A percentile compares a stretch with the other conserved stretches of the same genome.
Conservation (phyloP, 192 early-diverging fungal species). For the Entomortierella parvispora region DNA sequence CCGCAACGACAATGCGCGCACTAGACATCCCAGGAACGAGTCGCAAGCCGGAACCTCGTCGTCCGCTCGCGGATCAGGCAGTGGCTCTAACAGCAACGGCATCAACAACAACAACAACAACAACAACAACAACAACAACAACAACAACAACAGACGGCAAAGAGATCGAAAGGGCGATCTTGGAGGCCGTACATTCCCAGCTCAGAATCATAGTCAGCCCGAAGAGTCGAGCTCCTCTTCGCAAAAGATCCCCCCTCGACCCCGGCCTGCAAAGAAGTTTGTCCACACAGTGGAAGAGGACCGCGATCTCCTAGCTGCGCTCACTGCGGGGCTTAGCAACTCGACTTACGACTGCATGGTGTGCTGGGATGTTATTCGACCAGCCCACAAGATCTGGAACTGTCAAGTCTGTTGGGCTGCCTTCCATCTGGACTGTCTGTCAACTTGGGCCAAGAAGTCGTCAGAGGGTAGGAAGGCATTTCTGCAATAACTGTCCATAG, state of each 20-base stretch:
- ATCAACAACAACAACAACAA: conserved; percentile 4
- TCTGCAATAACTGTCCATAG: not conserved
- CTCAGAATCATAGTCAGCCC: not conserved
- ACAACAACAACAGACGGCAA: conserved; percentile 29
- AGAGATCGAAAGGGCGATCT: conserved; percentile 39
- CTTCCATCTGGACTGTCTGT: conserved; percentile 89
- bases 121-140: conserved; percentile 2
- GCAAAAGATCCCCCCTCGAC: conserved; percentile 5
- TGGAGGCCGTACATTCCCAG: conserved; percentile 34
- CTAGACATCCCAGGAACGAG: conserved; percentile 1
- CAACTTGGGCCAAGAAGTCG: conserved; percentile 81
- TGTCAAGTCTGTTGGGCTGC: conserved; percentile 90
- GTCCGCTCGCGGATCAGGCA: conserved; percentile 6
- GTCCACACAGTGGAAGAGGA: conserved; percentile 48
- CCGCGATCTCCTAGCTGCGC: conserved; percentile 68
- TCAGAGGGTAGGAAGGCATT: conserved; percentile 53
- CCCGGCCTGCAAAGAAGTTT: conserved; percentile 25
- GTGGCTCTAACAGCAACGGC: conserved; percentile 5
- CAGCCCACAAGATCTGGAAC: conserved; percentile 80
- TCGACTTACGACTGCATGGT: conserved; percentile 96
- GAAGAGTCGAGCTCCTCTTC: conserved; percentile 21
- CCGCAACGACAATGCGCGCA: conserved; percentile 5
- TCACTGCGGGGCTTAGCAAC: conserved; percentile 72
- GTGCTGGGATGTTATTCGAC: conserved; percentile 87
- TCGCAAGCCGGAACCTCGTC: conserved; percentile 15